Evolutionary conservation across 805 yeast genomes (phyloP).

Genomic region (Dipodascopsis uninucleata): DNA sequence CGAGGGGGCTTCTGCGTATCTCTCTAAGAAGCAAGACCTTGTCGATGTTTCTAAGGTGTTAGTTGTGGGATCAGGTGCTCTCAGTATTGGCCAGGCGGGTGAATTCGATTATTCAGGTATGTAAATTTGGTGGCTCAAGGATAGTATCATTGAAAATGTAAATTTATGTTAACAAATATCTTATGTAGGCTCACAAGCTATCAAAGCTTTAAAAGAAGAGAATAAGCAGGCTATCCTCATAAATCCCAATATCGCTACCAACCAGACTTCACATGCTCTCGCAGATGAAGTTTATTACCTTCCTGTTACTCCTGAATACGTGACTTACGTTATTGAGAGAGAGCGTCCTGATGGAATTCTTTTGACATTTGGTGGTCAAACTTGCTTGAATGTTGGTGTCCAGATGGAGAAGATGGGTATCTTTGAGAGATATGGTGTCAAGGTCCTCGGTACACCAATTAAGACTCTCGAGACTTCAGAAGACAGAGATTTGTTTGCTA

Average conservation of each 20-base stretch:
- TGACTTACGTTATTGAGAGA: slow-evolving; percentile 89
- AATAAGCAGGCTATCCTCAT: slow-evolving; percentile 93
- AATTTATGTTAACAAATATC: not conserved
- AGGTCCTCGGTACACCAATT: slow-evolving; percentile 97
- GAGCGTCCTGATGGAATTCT: slow-evolving; percentile 96
- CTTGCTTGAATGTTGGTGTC: slow-evolving; percentile 94
- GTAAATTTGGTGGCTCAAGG: not conserved
- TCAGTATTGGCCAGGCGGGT: slow-evolving; percentile 98
- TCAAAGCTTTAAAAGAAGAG: slow-evolving; percentile 96
- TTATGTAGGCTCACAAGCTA: slow-evolving; percentile 78
- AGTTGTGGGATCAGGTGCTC: slow-evolving; percentile 96
- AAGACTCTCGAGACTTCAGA: slow-evolving; percentile 93
- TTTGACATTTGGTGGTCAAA: slow-evolving; percentile 97
- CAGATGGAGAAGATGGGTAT: slow-evolving; percentile 93
- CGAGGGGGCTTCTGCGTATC: slow-evolving; percentile 23
- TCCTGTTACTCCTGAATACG: slow-evolving; percentile 96
- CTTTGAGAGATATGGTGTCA: slow-evolving; percentile 82
- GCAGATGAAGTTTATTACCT: slow-evolving; percentile 95
- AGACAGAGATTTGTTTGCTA: slow-evolving; percentile 94
- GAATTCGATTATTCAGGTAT: slow-evolving; percentile 97
- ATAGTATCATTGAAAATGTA: not conserved
- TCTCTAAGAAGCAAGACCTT: slow-evolving; percentile 35
- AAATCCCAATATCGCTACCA: slow-evolving; percentile 97
- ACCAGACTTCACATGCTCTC: slow-evolving; percentile 94
- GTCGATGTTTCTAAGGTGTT: slow-evolving; percentile 85